phyloP scores from a whole-genome alignment of 1,139 yeast species.

The Maudiozyma humilis region DNA sequence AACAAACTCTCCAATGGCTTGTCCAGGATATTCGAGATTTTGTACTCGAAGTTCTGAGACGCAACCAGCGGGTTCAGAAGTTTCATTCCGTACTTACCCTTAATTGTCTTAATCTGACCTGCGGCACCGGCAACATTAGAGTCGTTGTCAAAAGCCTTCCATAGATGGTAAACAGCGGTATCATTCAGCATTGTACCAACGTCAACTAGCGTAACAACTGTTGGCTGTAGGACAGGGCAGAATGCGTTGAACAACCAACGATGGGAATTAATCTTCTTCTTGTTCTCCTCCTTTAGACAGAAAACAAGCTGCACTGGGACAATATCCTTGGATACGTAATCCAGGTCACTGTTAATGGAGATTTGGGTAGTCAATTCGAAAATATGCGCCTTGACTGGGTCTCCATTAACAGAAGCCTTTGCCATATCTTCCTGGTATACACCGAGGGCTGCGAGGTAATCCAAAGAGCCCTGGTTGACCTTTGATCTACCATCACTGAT shows the following conservation, averaged over 20 bases:
- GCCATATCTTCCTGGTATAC: conserved; percentile 96
- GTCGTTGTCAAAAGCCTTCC: conserved; percentile 95
- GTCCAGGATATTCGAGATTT: conserved; percentile 89
- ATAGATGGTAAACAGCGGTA: conserved; percentile 77
- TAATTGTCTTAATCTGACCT: conserved; percentile 92
- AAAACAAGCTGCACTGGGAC: conserved; percentile 90
- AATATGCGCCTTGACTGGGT: conserved; percentile 82
- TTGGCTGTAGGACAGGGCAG: conserved; percentile 84
- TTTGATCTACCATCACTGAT: conserved; percentile 92
- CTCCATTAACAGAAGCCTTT: conserved; percentile 82
- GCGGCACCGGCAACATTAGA: conserved; percentile 98
- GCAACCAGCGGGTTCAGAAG: conserved; percentile 87
- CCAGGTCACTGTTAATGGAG: conserved; percentile 73
- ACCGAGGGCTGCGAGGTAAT: conserved; percentile 85
- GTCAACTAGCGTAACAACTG: conserved; percentile 74
- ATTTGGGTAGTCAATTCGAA: conserved; percentile 92
- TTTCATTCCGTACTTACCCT: conserved; percentile 75
- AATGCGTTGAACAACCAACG: conserved; percentile 92
- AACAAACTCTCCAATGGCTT: conserved; percentile 89
- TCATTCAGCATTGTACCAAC: conserved; percentile 88
- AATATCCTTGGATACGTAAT: conserved; percentile 72
- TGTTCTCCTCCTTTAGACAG: conserved; percentile 81
- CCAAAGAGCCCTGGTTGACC: conserved; percentile 72
- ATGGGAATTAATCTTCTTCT: conserved; percentile 87
- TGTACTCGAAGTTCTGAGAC: conserved; percentile 93